phyloP scores from a whole-genome alignment of 768 basidiomycete species.

The Sarcomyxa edulis region DNA sequence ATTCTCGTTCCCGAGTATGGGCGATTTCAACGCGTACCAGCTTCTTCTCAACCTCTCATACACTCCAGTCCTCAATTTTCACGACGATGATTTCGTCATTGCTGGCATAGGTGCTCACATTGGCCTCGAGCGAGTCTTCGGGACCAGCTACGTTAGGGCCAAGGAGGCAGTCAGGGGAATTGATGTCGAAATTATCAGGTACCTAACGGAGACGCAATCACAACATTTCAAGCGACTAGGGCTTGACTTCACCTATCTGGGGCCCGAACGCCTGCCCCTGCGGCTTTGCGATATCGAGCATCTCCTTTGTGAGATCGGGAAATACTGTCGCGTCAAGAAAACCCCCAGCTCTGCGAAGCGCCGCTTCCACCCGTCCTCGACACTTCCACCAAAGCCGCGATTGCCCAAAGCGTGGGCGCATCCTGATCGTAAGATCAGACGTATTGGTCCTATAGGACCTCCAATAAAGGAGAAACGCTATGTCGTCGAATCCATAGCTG shows the following conservation, averaged over 20 bases:
- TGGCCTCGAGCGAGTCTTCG: slow-evolving; percentile 69
- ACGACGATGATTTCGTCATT: slow-evolving; percentile 64
- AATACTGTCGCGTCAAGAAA: slow-evolving; percentile 59
- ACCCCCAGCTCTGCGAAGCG: slow-evolving; percentile 12
- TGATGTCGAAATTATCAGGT: slow-evolving; percentile 58
- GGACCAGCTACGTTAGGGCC: slow-evolving; percentile 27
- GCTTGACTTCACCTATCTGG: slow-evolving; percentile 45
- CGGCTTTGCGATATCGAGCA: slow-evolving; percentile 74
- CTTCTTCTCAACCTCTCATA: slow-evolving; percentile 58
- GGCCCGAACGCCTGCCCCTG: slow-evolving; percentile 44
- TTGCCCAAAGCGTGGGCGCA: slow-evolving; percentile 57
- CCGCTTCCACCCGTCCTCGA: slow-evolving; percentile 26
- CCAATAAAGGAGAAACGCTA: slow-evolving; percentile 40
- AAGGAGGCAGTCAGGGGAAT: slow-evolving; percentile 25
- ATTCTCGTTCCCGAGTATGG: slow-evolving; percentile 62
- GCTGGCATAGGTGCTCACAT: slow-evolving; percentile 62
- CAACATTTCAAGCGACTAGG: slow-evolving; percentile 59
- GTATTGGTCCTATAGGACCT: slow-evolving; percentile 32
- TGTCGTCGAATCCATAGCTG: slow-evolving; percentile 28
- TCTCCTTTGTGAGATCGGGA: slow-evolving; percentile 73
- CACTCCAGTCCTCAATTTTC: slow-evolving; percentile 52
- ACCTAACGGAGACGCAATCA: slow-evolving; percentile 54
- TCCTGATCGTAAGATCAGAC: slow-evolving; percentile 32
- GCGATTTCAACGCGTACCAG: slow-evolving; percentile 71
- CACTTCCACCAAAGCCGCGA: slow-evolving; percentile 17